Evolutionary conservation across 805 yeast species (phyloP).

Genomic region (Spathaspora arborariae): DNA sequence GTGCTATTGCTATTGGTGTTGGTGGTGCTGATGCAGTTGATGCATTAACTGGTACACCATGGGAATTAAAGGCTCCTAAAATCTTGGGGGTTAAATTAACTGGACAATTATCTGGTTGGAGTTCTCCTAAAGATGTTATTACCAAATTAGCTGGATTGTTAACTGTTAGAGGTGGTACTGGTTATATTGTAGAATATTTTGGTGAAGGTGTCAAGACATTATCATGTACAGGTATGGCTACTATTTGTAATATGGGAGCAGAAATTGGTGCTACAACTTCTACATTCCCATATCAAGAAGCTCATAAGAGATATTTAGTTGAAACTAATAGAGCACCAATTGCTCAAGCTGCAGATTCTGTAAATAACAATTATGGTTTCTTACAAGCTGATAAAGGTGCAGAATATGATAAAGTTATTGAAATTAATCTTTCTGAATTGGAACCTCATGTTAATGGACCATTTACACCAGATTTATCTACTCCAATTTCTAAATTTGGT

Average conservation of each 20-base stretch:
- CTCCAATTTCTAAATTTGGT: constrained; percentile 83
- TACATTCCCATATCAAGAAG: constrained; percentile 87
- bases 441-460: constrained; percentile 98
- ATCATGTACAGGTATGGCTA: constrained; percentile 98
- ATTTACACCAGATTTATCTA: constrained; percentile 95
- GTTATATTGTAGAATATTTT: constrained; percentile 91
- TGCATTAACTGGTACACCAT: constrained; percentile 93
- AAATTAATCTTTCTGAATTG: constrained; percentile 77
- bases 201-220: constrained; percentile 89
- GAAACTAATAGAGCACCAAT: constrained; percentile 84
- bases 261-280: constrained; percentile 99
- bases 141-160: constrained; percentile 86
- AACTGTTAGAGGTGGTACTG: constrained; percentile 98
- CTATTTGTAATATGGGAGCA: constrained; percentile 99
- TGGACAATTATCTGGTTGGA: constrained; percentile 88
- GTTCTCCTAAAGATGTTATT: constrained; percentile 96
- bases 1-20: constrained; percentile 98
- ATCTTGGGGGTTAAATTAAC: constrained; percentile 90
- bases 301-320: constrained; percentile 71
- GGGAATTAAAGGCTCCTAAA: constrained; percentile 99
- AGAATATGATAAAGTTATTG: constrained; percentile 88
- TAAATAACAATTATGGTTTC: constrained; percentile 53
- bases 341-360: constrained; percentile 72
- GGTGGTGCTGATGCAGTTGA: constrained; percentile 99
- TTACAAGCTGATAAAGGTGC: constrained; percentile 84